Evolutionary conservation across 306 rosid species (phyloP), one percentile per base, ranked within the genome.

Genomic region (Inga laurina): DNA sequence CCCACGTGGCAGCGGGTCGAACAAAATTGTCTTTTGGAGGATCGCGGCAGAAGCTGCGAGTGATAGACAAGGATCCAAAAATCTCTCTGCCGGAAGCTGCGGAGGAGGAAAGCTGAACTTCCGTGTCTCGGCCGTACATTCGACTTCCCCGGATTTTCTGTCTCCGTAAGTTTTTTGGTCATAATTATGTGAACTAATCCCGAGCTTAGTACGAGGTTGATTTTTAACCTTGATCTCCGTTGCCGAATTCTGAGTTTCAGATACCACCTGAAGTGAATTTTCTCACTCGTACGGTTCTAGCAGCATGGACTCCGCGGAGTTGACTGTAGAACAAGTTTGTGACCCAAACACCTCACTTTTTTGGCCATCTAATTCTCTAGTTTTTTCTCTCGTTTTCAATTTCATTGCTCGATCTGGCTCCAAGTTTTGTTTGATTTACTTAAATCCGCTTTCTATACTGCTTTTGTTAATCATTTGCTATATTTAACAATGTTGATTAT

Each of bases 271-370:
- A 74, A 59, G 78, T 71, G 77, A 3, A 15, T 21, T 8, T 39
- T 68, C 2, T 56, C 22, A 41, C 64, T 78, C 22, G 45, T 77
- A 77, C 82, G 68, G 78, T 79, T 66, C 71, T 35, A 67, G 56
- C 67, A 75, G 75, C 75, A 90, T 88, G 87, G 93, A 87, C 79
- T 92, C 80, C 18, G 92, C 90, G 37, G 93, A 88, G 83, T 87
- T 93, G 75, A 84, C 86, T 89, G 82, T 92, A 8, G 97, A 93
- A 74, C 91, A 91, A 91, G 97, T 91, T 74, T 11, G 86, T 76
- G 66, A 78, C 82, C 82, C 76, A 4, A 14, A 39, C 74, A 30
- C 83, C 34, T 21, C 62, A 7, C 21, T 8, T 77, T 43, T 24
- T 82, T 44, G 44, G 44, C 49, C 32, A 32, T 52, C 10, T 24